Base-by-base conservation (phyloP, 108 stramenopile genomes). In the Licmophora abbreviata region DNA sequence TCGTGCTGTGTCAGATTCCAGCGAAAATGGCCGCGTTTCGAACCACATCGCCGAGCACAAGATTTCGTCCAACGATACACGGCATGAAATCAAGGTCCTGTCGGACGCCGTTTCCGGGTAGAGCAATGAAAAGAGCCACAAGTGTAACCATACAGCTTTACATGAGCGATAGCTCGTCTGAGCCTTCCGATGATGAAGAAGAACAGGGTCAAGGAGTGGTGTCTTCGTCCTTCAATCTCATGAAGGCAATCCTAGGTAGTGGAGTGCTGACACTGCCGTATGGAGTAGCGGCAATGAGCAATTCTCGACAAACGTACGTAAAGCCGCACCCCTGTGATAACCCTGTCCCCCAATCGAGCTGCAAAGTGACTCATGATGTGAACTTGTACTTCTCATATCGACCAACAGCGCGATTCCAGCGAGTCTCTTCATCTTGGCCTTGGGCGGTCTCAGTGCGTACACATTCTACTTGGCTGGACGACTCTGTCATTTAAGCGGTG, bases 231-330 rank as follows among this genome's bases (percentile, higher is more conserved):
- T 83, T 96, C 58, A 94, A 91, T 63, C 56, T 96, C 30, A 79
- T 92, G 48, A 96, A 96, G 69, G 92, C 88, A 28, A 73, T 84
- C 43, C 61, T 85, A 25, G 95, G 95, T 34, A 73, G 76, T 11
- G 95, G 95, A 24, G 71, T 93, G 23, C 76, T 96, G 44, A 74
- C 85, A 2, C 69, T 89, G 7, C 84, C 92, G 4, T 71, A 65
- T 0, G 93, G 85, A 6, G 61, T 94, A 24, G 87, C 85, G 18
- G 85, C 72, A 20, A 64, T 72, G 25, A 68, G 65, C 22, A 73
- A 83, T 68, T 56, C 56, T 25, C 63, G 60, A n/a, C 42, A 28
- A 33, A 57, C 68, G 71, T 78, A 44, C 58, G 71, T 64, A 29
- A 8, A 1, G 24, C 20, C 20, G n/a, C n/a, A n/a, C n/a, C n/a